Evolutionary conservation across 352 stramenopile genomes (phyloP).

Genomic region (Detonula confervacea): DNA sequence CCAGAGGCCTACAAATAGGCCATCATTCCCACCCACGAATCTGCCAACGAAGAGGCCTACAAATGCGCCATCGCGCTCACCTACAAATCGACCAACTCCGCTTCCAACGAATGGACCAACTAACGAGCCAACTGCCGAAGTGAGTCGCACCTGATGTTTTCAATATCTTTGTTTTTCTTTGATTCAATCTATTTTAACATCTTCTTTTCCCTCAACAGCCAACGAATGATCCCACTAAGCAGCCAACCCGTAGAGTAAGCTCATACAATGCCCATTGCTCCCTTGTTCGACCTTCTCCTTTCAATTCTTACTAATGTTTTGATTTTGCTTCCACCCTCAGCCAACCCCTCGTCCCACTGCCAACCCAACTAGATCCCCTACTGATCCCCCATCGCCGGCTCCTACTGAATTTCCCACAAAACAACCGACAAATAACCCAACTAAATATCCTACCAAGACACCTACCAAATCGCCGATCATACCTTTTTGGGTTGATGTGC

Average conservation of each 20-base stretch:
- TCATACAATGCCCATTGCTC: too few species aligned
- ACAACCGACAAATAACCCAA: slow-evolving; percentile 42
- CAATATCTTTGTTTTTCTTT: too few species aligned
- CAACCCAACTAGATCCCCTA: slow-evolving; percentile 4
- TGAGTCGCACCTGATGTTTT: too few species aligned
- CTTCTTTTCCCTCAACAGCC: not conserved
- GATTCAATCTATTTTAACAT: slow-evolving; percentile 1
- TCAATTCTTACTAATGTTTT: too few species aligned
- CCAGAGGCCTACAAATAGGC: slow-evolving; percentile 4
- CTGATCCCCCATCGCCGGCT: too few species aligned
- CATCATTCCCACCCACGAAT: not conserved
- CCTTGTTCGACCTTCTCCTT: too few species aligned
- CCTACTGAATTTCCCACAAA: slow-evolving; percentile 39
- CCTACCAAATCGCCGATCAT: slow-evolving; percentile 55
- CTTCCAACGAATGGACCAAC: too few species aligned
- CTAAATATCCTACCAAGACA: slow-evolving; percentile 37
- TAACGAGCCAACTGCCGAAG: slow-evolving; percentile 13
- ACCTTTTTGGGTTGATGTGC: slow-evolving; percentile 51
- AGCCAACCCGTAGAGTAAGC: slow-evolving; percentile 6
- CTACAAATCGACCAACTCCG: too few species aligned
- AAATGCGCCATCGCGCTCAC: not conserved
- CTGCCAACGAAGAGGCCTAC: slow-evolving; percentile 20
- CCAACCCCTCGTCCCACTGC: too few species aligned
- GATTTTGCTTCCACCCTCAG: too few species aligned
- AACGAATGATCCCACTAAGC: slow-evolving; percentile 20